Percentiles rank a stretch among this genome's conserved stretches.
Conservation (phyloP, 148 eudicot genomes). For the Fagopyrum esculentum region DNA sequence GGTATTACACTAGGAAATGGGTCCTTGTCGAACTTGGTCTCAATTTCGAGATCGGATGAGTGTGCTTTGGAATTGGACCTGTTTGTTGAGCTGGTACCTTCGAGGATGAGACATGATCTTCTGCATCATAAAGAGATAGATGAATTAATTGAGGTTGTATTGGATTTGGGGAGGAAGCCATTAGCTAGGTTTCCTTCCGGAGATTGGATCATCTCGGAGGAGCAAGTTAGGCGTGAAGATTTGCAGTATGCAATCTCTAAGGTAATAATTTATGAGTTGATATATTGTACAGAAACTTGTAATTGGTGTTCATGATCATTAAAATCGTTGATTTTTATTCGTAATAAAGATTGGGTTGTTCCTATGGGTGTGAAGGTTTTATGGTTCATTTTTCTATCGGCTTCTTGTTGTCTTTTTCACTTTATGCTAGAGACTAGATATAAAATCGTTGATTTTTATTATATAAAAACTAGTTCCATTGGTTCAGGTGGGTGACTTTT, state of each 20-base stretch:
- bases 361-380: not conserved
- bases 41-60: slow-evolving; percentile 27
- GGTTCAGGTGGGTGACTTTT: slow-evolving; percentile 91
- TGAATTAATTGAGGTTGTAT: slow-evolving; percentile 73
- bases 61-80: slow-evolving; percentile 58
- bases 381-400: not conserved
- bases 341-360: not conserved
- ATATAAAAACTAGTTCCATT: slow-evolving; percentile 22
- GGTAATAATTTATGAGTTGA: slow-evolving; percentile 28
- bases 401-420: not conserved
- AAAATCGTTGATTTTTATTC: not conserved
- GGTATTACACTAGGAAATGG: slow-evolving; percentile 37
- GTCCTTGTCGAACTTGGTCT: slow-evolving; percentile 28
- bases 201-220: slow-evolving; percentile 81
- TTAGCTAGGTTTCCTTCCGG: slow-evolving; percentile 92
- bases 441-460: slow-evolving; percentile 4
- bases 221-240: slow-evolving; percentile 70
- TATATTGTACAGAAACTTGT: not conserved
- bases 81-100: slow-evolving; percentile 77
- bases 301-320: not conserved
- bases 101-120: slow-evolving; percentile 60
- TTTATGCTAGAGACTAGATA: not conserved
- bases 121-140: slow-evolving; percentile 52
- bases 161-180: slow-evolving; percentile 95
- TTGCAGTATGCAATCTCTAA: slow-evolving; percentile 73